Evolutionary conservation across 2,329 filamentous ascomycete genomes (phyloP), one percentile per base, ranked within the genome.

Genomic region (Sclerotiophoma versabilis): DNA sequence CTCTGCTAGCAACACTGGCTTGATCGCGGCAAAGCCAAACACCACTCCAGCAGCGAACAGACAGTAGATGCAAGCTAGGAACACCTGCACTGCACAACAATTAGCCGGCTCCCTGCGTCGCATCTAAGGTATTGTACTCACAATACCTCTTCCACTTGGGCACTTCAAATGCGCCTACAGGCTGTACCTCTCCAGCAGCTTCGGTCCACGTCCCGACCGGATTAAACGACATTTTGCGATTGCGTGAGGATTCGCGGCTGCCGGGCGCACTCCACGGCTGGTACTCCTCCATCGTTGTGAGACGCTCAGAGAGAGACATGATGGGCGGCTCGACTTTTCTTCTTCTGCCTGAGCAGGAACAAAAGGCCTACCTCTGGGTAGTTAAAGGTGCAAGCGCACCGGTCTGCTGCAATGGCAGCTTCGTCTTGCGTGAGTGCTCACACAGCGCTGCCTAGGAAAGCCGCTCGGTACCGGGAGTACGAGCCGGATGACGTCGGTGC

Each of bases 41-140:
- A 77, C 74, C 45, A 76, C 68, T 9, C 75, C 93, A 4, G 92
- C 88, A 6, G 90, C 86, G 56, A 96, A 81, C 29, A 93, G 83
- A 73, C 90, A 93, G 71, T 89, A 90, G 10, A 90, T 64, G 1
- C 91, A 85, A 5, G 87, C 88, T 39, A 84, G 78, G 33, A 77
- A 75, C n/a, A 93, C 84, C 76, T 93, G 90, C 14, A 83, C 87
- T 91, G 64, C 51, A 27, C 17, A 22, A 10, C 32, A 6, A 32
- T 73, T 51, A 72, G 65, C 55, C 39, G 34, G 33, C 29, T 41
- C 29, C 12, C 10, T 34, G 6, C 39, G 29, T 49, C 41, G 12
- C 12, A 36, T 39, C 26, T 4, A 29, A 12, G 9, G 25, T 5
- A 10, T 25, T 26, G 12, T 37, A 72, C 80, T 69, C 72, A 84